These are phyloP conservation scores for Lotus japonicus DNA, from an alignment of 306 rosid species.

Conservation along the genomic window DNA sequence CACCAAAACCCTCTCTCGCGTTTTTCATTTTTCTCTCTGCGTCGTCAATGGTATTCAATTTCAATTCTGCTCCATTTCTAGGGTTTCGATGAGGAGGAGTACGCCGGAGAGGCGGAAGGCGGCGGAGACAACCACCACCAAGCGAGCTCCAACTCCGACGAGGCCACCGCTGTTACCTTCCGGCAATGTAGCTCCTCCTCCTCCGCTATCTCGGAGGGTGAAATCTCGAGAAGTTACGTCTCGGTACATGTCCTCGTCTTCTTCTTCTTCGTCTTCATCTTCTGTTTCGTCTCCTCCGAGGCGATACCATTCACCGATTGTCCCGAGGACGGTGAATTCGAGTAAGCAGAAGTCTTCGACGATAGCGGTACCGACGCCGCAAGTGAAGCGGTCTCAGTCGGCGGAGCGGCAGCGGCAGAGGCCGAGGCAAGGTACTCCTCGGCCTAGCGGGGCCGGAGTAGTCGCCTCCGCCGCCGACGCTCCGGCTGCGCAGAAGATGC, in stretches of 20 bases:
- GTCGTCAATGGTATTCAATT: background rate
- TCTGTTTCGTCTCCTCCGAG: slow-evolving; percentile 38
- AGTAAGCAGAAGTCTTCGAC: background rate
- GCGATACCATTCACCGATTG: slow-evolving; percentile 62
- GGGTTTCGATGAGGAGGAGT: too few species aligned
- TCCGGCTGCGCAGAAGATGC: slow-evolving; percentile 64
- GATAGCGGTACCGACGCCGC: slow-evolving; percentile 20
- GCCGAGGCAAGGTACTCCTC: slow-evolving; percentile 44
- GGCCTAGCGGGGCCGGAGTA: slow-evolving; percentile 27
- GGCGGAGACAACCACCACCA: slow-evolving; percentile 50
- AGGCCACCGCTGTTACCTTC: slow-evolving; percentile 73
- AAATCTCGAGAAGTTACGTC: slow-evolving; percentile 72
- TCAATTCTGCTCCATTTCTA: background rate
- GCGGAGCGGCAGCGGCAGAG: slow-evolving; percentile 33
- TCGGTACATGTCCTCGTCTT: slow-evolving; percentile 51
- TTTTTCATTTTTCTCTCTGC: background rate
- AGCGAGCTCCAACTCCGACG: slow-evolving; percentile 40
- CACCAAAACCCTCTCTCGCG: too few species aligned
- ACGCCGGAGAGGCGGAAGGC: too few species aligned
- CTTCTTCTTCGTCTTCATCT: slow-evolving; percentile 41
- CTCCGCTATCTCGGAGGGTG: slow-evolving; percentile 52
- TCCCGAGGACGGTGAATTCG: slow-evolving; percentile 38
- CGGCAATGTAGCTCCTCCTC: slow-evolving; percentile 63
- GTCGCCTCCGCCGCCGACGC: too few species aligned
- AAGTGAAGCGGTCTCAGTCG: slow-evolving; percentile 51